Base-by-base conservation (phyloP, 345 rosid genomes). In the Linum tenue region DNA sequence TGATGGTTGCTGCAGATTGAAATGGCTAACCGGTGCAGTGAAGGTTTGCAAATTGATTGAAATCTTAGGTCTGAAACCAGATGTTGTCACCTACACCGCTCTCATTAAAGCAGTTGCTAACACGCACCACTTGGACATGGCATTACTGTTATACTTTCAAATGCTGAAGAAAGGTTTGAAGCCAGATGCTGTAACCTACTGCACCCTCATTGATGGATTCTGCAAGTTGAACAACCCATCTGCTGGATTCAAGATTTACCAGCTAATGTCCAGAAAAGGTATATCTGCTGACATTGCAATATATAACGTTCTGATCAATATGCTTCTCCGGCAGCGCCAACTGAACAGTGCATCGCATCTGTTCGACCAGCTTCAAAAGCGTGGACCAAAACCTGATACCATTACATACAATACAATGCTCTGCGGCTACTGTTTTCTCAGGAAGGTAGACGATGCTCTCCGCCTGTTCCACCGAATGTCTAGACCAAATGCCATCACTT, bases 341-440 rank as follows among this genome's bases (percentile, higher is more conserved):
- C 39, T 68, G 8, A 75, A 66, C 31, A 72, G 67, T 6, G 84
- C 85, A 36, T 22, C 64, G 48, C 58, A 40, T 51, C 74, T 70
- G 39, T 76, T 81, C 7, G 37, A 39, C 2, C 67, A 70, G 60
- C 77, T 84, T 51, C 64, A 63, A n/a, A 43, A 68, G 55, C 64
- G 68, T 57, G 79, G 75, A 16, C 67, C 75, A 41, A 58, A 79
- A 50, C 88, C 79, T 56, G 88, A 81, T 74, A 62, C 78, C 37
- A 58, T 81, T 55, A 81, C 88, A 5, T 81, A 77, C 71, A 84
- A 84, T 70, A 79, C 84, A 0, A 48, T 84, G 84, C 68, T 79
- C 51, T 75, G 82, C 65, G 83, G 85, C 65, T 79, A 68, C 61
- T 81, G 84, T 70, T 73, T 75, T 9, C 48, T 64, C 6, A 58